Conservation (phyloP, 2,329 filamentous ascomycete genomes). For the Calonectria crousiana region DNA sequence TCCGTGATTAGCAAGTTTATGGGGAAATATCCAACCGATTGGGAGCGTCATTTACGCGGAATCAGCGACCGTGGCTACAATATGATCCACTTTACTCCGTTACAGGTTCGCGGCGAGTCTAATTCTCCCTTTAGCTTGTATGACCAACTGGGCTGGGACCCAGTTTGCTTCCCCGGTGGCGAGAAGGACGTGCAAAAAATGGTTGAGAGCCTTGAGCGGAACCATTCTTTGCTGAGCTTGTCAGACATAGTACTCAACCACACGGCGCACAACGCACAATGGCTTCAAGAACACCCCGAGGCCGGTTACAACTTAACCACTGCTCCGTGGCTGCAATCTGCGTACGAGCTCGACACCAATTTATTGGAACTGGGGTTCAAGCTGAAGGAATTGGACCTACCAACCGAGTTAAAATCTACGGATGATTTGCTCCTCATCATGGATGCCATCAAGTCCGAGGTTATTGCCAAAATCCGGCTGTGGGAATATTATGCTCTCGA, state of each 20-base stretch:
- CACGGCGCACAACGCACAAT: slow-evolving; percentile 94
- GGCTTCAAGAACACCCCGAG: slow-evolving; percentile 94
- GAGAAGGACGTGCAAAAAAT: slow-evolving; percentile 84
- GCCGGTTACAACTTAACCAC: slow-evolving; percentile 95
- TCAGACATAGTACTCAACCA: slow-evolving; percentile 99
- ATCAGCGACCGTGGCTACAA: slow-evolving; percentile 96
- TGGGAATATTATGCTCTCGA: slow-evolving; percentile 96
- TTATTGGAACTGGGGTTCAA: slow-evolving; percentile 82
- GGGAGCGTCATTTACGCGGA: slow-evolving; percentile 88
- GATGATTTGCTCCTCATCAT: slow-evolving; percentile 86
- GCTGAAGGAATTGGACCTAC: slow-evolving; percentile 78
- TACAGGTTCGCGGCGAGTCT: slow-evolving; percentile 88
- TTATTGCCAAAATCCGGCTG: slow-evolving; percentile 80
- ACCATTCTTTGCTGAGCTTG: slow-evolving; percentile 86
- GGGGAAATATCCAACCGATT: slow-evolving; percentile 90
- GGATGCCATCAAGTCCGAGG: slow-evolving; percentile 84
- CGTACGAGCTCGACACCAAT: slow-evolving; percentile 71
- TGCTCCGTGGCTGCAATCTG: slow-evolving; percentile 80
- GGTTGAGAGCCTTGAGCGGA: slow-evolving; percentile 83
- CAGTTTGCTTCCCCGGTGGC: slow-evolving; percentile 83
- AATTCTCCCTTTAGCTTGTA: slow-evolving; percentile 98
- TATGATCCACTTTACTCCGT: slow-evolving; percentile 97
- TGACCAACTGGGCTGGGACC: slow-evolving; percentile 91
- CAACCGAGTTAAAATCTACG: slow-evolving; percentile 76
- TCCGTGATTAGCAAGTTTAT: slow-evolving; percentile 98